Evolutionary conservation across 179 eudicot genomes (phyloP).

Genomic region (Camellia oleifera): DNA sequence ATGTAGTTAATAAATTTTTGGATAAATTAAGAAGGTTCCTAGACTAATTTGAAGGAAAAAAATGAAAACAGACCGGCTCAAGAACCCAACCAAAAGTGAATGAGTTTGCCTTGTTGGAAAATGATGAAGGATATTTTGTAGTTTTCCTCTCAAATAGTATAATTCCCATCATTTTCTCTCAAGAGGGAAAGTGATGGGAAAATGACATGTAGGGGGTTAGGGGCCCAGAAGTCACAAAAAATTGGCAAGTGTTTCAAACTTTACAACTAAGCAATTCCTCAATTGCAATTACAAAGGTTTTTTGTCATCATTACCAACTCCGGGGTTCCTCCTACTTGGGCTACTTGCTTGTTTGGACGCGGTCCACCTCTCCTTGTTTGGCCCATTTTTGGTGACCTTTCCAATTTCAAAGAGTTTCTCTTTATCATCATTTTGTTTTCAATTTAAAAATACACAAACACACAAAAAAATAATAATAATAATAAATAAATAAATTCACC

Average conservation of each 20-base stretch:
- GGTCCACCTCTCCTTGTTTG: neutral
- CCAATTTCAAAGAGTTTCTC: neutral
- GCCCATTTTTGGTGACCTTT: neutral
- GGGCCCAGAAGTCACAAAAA: neutral
- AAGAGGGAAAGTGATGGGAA: neutral
- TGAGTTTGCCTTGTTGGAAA: neutral
- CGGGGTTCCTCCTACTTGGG: neutral
- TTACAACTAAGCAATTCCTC: neutral
- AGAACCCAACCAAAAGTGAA: no score
- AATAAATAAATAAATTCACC: neutral
- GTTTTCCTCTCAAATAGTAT: neutral
- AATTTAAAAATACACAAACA: neutral
- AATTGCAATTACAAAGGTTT: neutral
- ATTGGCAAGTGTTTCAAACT: neutral
- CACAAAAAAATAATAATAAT: no score
- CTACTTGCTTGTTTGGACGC: neutral
- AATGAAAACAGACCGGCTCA: no score
- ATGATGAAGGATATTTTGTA: neutral
- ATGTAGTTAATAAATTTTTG: no score
- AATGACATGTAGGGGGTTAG: neutral
- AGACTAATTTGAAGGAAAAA: no score
- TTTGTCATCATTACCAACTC: neutral
- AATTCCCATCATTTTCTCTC: neutral
- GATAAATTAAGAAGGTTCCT: no score
- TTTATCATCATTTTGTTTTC: neutral